Evolutionary conservation across 331 rosid genomes (phyloP).

Genomic region (Pyracantha coccinea): DNA sequence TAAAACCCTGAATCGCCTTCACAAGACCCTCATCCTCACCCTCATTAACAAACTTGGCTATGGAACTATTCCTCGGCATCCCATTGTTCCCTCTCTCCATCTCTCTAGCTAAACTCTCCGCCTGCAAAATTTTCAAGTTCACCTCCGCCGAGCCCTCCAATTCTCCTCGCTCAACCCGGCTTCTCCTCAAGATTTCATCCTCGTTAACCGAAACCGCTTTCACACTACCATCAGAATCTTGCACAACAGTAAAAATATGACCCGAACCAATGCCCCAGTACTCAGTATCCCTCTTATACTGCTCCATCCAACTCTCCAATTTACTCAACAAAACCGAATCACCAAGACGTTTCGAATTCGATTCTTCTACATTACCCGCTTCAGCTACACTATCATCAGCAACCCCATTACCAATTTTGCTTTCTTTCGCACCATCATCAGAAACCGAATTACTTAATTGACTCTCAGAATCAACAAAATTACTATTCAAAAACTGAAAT

Average conservation of each 20-base stretch:
- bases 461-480: constrained; percentile 13
- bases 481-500: constrained; percentile 17
- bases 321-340: constrained; percentile 58
- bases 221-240: constrained; percentile 47
- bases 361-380: constrained; percentile 13
- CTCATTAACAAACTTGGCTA: constrained; percentile 63
- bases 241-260: constrained; percentile 56
- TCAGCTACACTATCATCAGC: constrained; percentile 23
- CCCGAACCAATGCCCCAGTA: constrained; percentile 84
- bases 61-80: constrained; percentile 70
- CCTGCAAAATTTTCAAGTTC: constrained; percentile 42
- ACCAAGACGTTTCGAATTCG: constrained; percentile 36
- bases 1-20: constrained; percentile 35
- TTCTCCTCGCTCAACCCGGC: constrained; percentile 29
- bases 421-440: constrained; percentile 14
- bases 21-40: constrained; percentile 46
- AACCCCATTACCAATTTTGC: constrained; percentile 11
- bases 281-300: constrained; percentile 62
- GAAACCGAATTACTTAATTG: neutral
- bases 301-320: constrained; percentile 72
- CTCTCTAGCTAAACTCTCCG: constrained; percentile 58
- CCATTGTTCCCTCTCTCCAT: constrained; percentile 67
- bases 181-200: constrained; percentile 59
- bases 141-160: constrained; percentile 37
- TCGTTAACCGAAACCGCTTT: constrained; percentile 55